These are phyloP conservation scores for Colletotrichum higginsianum DNA, from an alignment of 2,329 filamentous ascomycete species.

Conservation along the genomic window DNA sequence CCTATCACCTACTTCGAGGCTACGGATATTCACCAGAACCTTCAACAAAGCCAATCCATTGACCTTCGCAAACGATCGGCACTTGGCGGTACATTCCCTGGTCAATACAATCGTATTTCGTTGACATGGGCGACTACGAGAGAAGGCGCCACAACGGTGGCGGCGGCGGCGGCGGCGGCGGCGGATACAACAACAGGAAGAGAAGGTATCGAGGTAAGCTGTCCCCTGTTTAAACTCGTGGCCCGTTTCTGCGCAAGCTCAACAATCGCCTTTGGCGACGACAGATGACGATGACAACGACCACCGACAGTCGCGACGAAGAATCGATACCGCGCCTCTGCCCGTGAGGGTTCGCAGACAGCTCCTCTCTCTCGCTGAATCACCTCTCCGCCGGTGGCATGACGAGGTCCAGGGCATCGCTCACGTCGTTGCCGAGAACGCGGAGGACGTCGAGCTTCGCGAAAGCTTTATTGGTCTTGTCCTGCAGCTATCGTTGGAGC, in stretches of 20 bases:
- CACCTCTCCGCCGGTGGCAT: slow-evolving; percentile 81
- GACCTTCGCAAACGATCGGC: background rate
- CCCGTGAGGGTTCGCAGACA: slow-evolving; percentile 82
- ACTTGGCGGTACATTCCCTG: background rate
- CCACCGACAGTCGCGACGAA: slow-evolving; percentile 75
- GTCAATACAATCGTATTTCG: background rate
- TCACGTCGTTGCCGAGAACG: slow-evolving; percentile 83
- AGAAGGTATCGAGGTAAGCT: slow-evolving; percentile 82
- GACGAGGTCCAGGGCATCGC: slow-evolving; percentile 84
- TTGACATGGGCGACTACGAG: slow-evolving; percentile 70
- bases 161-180: slow-evolving; percentile 58
- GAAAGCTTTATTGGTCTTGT: slow-evolving; percentile 80
- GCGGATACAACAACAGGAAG: slow-evolving; percentile 78
- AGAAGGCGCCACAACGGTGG: slow-evolving; percentile 64
- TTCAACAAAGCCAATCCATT: slow-evolving; percentile 9
- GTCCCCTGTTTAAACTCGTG: slow-evolving; percentile 9
- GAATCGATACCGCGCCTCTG: slow-evolving; percentile 79
- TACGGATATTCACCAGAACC: slow-evolving; percentile 1
- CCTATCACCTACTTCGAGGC: slow-evolving; percentile 20
- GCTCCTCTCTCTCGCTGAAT: slow-evolving; percentile 85
- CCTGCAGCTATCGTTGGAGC: slow-evolving; percentile 85
- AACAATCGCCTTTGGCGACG: slow-evolving; percentile 47
- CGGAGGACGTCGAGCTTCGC: slow-evolving; percentile 86
- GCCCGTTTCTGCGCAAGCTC: slow-evolving; percentile 24
- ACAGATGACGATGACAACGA: slow-evolving; percentile 84